Evolutionary conservation across 23 red algal genomes (phyloP).

Genomic region (Gracilaria gracilis): DNA sequence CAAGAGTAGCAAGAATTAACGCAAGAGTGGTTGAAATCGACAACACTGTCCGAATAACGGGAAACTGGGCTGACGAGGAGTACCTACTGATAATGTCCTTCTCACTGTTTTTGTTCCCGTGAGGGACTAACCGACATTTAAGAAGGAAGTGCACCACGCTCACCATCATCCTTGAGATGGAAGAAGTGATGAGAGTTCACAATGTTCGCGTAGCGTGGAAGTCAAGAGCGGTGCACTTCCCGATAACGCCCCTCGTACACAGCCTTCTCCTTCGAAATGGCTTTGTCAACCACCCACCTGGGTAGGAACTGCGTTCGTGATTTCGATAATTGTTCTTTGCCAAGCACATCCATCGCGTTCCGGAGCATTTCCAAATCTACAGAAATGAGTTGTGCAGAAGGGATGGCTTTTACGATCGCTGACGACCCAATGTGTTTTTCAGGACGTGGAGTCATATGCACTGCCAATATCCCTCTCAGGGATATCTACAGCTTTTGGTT

Average conservation of each 20-base stretch:
- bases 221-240: background rate
- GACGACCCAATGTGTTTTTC: too few relatives aligned
- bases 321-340: background rate
- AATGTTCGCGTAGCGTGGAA: background rate
- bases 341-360: too few relatives aligned
- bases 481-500: too few relatives aligned
- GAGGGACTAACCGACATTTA: background rate
- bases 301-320: background rate
- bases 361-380: too few relatives aligned
- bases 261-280: background rate
- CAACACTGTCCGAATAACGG: background rate
- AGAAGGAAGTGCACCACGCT: background rate
- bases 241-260: background rate
- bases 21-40: background rate
- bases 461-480: too few relatives aligned
- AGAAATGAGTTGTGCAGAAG: too few relatives aligned
- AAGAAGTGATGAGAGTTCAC: conserved; percentile 11
- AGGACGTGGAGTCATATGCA: too few relatives aligned
- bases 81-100: background rate
- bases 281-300: background rate
- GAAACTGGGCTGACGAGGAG: background rate
- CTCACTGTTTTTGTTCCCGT: background rate
- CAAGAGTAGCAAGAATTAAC: background rate
- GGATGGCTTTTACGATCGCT: too few relatives aligned
- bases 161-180: background rate